Evolutionary conservation across 2,329 filamentous ascomycete species (phyloP), one percentile per base, ranked within the genome.

Genomic region (Cladosporium sp.): DNA sequence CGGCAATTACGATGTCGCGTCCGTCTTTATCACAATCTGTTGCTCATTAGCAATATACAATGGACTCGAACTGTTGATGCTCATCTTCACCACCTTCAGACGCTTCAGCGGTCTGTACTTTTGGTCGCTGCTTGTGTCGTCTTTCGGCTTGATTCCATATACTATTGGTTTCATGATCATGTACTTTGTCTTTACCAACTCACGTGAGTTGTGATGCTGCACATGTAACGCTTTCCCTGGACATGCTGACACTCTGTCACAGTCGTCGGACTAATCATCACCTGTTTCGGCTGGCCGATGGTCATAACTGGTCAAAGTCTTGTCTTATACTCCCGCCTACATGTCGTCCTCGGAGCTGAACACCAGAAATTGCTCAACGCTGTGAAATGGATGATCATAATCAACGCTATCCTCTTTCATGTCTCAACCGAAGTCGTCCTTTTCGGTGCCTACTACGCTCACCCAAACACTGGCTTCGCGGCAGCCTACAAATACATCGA

Each of bases 261-360:
- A 43, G 36, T 54, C n/a, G 52, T 49, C 13, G 52, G 52, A 5
- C 49, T 51, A 2, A 32, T 54, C 12, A 38, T 54, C 33, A 51
- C 52, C 2, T 68, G 67, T 15, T 50, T 82, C 48, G 80, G 78
- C 7, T 78, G 80, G 75, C 52, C 52, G 15, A 46, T 49, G 3
- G 80, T 83, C 77, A 75, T 83, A 0, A 80, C 79, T 2, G 81
- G 80, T 0, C 79, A 83, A 60, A 75, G 76, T 0, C 58, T 84
- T 7, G 80, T 84, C 1, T 67, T 84, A 1, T 84, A 79, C 67
- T 83, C 80, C 0, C 73, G 81, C 6, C 70, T 84, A 0, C 79
- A 83, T 58, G 69, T 84, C 1, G 71, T 84, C 6, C 40, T 55
- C 25, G 49, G 43, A 12, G 51, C 49, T 2, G 72, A 72, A 11